Base-by-base conservation (phyloP, 148 eudicot genomes). In the Camellia granthamiana region DNA sequence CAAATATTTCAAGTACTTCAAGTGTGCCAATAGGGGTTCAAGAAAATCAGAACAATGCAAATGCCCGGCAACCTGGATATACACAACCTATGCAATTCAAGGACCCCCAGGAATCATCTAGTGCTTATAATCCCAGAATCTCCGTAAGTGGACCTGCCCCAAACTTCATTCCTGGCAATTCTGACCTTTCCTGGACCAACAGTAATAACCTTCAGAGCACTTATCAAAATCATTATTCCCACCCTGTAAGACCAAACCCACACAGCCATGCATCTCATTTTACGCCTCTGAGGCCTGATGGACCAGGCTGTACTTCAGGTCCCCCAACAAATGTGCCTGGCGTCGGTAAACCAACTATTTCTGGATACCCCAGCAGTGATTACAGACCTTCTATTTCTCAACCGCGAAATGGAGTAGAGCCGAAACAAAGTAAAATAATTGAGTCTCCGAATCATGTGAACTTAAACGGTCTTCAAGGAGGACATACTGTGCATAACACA, bases 61-160 rank as follows among this genome's bases (percentile, higher is more conserved):
- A 79, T 77, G 49, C 63, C 78, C 74, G 62, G 43, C 85, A 86
- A 77, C 65, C 83, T 43, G 87, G 82, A 58, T 74, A 81, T 86
- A 76, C 74, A 11, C 80, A 80, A 18, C 74, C 83, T 49, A 84
- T 60, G 80, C 79, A 67, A 66, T 73, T 79, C 85, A 84, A 79
- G 77, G 85, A 81, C 63, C 83, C 89, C 23, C 90, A 86, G 80
- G 87, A 91, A 42, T 78, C 81, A 43, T 79, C 85, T 81, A 81
- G 85, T 72, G 41, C 85, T 77, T 85, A 79, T 83, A 84, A 81
- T 21, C 85, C 81, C 18, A 71, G 80, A 81, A 71, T 77, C 75
- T 79, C 90, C 73, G 78, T 77, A 64, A 86, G 81, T 82, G 83
- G 86, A 72, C 60, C 88, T 63, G 83, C 82, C 81, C 70, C 92